Conservation (phyloP, 129 eudicot species). For the Ambrosia trifida region DNA sequence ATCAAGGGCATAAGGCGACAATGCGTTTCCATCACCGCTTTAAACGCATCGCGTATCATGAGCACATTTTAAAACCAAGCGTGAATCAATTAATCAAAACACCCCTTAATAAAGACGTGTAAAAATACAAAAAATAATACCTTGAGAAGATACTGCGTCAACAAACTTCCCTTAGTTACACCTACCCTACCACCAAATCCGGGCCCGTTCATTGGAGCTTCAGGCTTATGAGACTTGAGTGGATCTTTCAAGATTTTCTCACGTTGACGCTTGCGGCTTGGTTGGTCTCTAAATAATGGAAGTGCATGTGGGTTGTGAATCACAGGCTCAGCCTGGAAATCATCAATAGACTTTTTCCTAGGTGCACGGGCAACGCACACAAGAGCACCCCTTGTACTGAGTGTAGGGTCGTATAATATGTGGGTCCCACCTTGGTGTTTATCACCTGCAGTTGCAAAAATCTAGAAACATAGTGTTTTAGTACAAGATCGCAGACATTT, state of each 20-base stretch:
- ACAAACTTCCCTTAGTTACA: constrained; percentile 84
- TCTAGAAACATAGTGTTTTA: constrained; percentile 43
- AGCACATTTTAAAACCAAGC: too few species aligned
- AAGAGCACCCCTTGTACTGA: constrained; percentile 96
- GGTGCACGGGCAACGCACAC: constrained; percentile 99
- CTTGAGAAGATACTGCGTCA: constrained; percentile 95
- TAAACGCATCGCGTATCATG: too few species aligned
- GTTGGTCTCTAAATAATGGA: constrained; percentile 95
- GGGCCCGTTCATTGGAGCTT: constrained; percentile 89
- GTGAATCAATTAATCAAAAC: background rate
- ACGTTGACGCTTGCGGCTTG: constrained; percentile 96
- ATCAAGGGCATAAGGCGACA: too few species aligned
- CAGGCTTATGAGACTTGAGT: constrained; percentile 94
- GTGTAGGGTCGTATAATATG: constrained; percentile 83
- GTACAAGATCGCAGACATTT: background rate
- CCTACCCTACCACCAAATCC: constrained; percentile 98
- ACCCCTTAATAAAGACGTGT: background rate
- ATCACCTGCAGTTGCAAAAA: constrained; percentile 87
- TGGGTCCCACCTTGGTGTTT: constrained; percentile 93
- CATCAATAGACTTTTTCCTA: constrained; percentile 85
- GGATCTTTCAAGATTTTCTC: constrained; percentile 95
- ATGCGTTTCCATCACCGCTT: too few species aligned
- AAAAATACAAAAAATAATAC: constrained; percentile 47
- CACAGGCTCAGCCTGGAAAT: constrained; percentile 74
- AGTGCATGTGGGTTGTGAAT: constrained; percentile 99